phyloP scores from a whole-genome alignment of 106 monocot species.

The Allium sativum region DNA sequence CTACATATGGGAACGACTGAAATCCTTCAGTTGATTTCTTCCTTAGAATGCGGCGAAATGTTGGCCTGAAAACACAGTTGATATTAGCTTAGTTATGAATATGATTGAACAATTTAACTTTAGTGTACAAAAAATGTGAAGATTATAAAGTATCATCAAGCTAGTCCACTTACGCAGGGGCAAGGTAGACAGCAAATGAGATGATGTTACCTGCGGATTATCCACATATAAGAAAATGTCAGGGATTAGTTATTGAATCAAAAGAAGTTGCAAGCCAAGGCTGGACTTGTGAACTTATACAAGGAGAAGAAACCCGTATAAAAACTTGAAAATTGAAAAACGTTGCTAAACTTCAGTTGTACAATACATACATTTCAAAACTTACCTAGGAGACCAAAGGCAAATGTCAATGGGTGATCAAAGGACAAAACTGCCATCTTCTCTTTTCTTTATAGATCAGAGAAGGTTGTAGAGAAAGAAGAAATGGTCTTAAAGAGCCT shows the following conservation, averaged over 20 bases:
- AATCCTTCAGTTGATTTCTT: slow-evolving; percentile 58
- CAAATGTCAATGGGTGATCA: neutral
- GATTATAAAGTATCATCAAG: neutral
- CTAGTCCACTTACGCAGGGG: neutral
- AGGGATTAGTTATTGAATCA: neutral
- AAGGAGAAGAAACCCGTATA: too few species aligned
- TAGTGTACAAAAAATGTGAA: neutral
- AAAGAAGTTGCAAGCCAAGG: neutral
- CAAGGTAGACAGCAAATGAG: slow-evolving; percentile 39
- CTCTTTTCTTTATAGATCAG: neutral
- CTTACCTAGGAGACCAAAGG: neutral
- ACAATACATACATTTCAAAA: neutral
- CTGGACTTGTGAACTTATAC: too few species aligned
- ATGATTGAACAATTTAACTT: neutral
- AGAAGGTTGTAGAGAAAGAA: neutral
- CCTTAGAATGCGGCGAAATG: slow-evolving; percentile 40
- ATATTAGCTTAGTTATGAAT: neutral
- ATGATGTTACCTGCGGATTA: slow-evolving; percentile 26
- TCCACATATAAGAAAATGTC: neutral
- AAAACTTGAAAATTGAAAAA: too few species aligned
- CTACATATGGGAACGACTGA: slow-evolving; percentile 49
- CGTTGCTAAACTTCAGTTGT: too few species aligned
- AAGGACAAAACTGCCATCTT: neutral
- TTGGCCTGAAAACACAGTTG: slow-evolving; percentile 27
- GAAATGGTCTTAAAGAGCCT: neutral